Evolutionary conservation across 768 basidiomycete genomes (phyloP), one percentile per base, ranked within the genome.

Genomic region (Phanerochaete carnosa): DNA sequence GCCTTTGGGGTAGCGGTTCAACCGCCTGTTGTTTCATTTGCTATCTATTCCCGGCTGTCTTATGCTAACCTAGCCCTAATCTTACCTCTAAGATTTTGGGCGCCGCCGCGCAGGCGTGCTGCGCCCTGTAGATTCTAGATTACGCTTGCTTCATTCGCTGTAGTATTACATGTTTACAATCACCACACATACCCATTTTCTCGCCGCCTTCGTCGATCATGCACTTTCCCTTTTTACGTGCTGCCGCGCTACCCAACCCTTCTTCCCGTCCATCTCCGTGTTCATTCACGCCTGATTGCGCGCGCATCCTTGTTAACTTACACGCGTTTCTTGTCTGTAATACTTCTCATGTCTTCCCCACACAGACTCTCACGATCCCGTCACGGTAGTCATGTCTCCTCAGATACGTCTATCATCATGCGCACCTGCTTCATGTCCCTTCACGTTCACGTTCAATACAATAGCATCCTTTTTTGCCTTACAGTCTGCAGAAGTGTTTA

Each of bases 21-120:
- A 32, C 53, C 53, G 53, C 39, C 53, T 55, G 53, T 55, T 55
- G 53, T 55, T 55, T 55, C 33, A 37, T 55, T 25, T 55, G 33
- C 30, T 55, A 55, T 55, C 39, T 55, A 55, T 55, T 15, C 2
- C 30, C 29, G 26, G 26, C 29, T 19, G 22, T 15, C 29, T 29
- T 52, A 5, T 4, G 29, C 29, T 52, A 50, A 28, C 26, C 49
- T 15, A 28, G 22, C 7, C 22, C 29, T 52, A 52, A 52, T 52
- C 50, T n/a, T 52, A 52, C 22, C 50, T 32, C 50, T 52, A 52
- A 28, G 50, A 32, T 32, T 19, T 19, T 30, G 50, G 50, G 50
- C 29, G 30, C 50, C 50, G 28, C 30, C 49, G n/a, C n/a, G n/a
- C n/a, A n/a, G n/a, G 8, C 15, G 39, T 43, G 39, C 39, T 16